These are phyloP conservation scores for Ambispora gerdemannii DNA, from an alignment of 192 early-diverging fungal species.

Conservation along the genomic window DNA sequence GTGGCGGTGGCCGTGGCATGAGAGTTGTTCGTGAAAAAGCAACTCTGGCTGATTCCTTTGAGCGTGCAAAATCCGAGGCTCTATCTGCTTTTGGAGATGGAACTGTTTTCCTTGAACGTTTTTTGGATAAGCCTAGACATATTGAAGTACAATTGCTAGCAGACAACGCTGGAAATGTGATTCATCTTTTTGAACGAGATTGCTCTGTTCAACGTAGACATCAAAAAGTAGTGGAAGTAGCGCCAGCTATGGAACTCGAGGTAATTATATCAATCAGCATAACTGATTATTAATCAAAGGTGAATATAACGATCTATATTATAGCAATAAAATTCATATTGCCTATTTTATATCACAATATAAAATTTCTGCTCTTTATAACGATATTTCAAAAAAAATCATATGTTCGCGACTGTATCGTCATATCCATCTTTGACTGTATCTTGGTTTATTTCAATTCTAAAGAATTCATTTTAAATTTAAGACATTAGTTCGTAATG, in stretches of 20 bases:
- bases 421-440: neutral
- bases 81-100: constrained; percentile 93
- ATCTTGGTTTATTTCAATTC: too few species aligned
- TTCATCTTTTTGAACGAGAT: constrained; percentile 93
- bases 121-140: constrained; percentile 87
- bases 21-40: constrained; percentile 79
- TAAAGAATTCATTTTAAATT: too few species aligned
- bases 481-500: constrained; percentile 57
- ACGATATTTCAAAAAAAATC: neutral
- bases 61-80: constrained; percentile 85
- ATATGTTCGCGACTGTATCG: neutral
- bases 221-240: constrained; percentile 95
- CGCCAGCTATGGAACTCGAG: constrained; percentile 75
- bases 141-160: constrained; percentile 97
- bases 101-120: constrained; percentile 92
- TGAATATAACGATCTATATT: too few species aligned
- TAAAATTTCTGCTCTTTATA: neutral
- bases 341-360: too few species aligned
- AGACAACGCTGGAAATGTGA: constrained; percentile 78
- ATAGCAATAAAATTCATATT: too few species aligned
- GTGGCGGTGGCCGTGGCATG: constrained; percentile 96
- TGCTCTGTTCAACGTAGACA: constrained; percentile 97
- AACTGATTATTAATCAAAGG: too few species aligned
- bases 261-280: neutral
- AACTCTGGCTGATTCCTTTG: constrained; percentile 74